Percentiles rank a stretch among this genome's conserved stretches.
Conservation (phyloP, 2,329 filamentous ascomycete genomes). For the Plectosphaerella plurivora region DNA sequence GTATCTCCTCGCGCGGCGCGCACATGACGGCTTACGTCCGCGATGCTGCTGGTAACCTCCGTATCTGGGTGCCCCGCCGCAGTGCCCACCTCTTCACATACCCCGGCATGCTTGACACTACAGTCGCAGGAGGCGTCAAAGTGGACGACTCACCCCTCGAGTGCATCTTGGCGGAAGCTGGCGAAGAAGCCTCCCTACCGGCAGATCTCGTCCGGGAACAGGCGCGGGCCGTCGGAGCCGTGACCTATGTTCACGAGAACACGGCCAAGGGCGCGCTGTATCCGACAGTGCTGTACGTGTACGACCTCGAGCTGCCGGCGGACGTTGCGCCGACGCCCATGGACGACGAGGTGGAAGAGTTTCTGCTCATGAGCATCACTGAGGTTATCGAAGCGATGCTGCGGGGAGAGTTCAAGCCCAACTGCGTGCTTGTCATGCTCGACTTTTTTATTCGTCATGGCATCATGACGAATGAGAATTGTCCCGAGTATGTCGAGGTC, state of each 20-base stretch:
- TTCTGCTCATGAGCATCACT: constrained; percentile 60
- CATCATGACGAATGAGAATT: constrained; percentile 66
- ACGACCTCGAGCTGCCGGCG: constrained; percentile 63
- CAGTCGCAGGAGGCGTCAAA: constrained; percentile 73
- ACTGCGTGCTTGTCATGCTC: constrained; percentile 71
- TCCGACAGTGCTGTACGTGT: constrained; percentile 56
- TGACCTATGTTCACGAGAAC: constrained; percentile 21
- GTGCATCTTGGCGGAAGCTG: constrained; percentile 66
- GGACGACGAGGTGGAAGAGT: constrained; percentile 76
- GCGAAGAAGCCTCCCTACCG: constrained; percentile 60
- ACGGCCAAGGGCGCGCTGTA: constrained; percentile 12
- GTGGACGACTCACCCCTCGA: constrained; percentile 61
- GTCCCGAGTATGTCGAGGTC: constrained; percentile 70
- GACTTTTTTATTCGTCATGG: constrained; percentile 81
- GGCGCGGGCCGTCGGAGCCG: constrained; percentile 21
- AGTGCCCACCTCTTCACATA: constrained; percentile 66
- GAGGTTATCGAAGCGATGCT: constrained; percentile 58
- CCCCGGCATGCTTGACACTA: constrained; percentile 71
- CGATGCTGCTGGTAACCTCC: constrained; percentile 36
- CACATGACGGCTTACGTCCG: constrained; percentile 62
- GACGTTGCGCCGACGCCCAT: constrained; percentile 60
- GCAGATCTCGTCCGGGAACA: constrained; percentile 17
- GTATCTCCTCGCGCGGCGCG: constrained; percentile 60
- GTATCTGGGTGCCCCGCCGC: constrained; percentile 69
- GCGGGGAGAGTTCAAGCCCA: constrained; percentile 76